Evolutionary conservation across 2,329 filamentous ascomycete species (phyloP), one percentile per base, ranked within the genome.

Genomic region (Fusarium poae): DNA sequence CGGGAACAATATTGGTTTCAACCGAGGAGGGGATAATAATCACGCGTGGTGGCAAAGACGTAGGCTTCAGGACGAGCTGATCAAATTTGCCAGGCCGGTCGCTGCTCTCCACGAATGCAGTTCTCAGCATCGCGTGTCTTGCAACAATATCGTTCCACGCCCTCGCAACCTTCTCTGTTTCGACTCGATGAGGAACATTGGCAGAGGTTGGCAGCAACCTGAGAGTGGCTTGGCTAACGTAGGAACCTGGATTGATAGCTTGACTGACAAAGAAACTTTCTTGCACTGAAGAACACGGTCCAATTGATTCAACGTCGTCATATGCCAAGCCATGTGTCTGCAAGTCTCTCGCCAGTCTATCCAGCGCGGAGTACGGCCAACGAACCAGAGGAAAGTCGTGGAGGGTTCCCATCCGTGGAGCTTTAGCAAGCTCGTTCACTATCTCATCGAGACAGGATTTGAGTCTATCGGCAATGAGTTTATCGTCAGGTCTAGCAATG

Each of bases 161-260:
- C 16, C 2, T 43, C 20, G 13, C 40, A 35, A 54, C 29, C 12
- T 43, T 54, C 18, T 54, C 51, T 16, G 12, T 44, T 35, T 54
- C 51, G 18, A 54, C 21, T 9, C 6, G 25, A 11, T 25, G 35
- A 6, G 49, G 35, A 42, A 42, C 49, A 42, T 54, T 35, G 29
- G 21, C 40, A 54, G 29, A 29, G 13, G 39, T 44, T 35, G 40
- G 29, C 29, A 44, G 39, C 12, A 54, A 32, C 23, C 51, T 44
- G 51, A 43, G 51, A 44, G 51, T 43, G 9, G 51, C 51, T 44
- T 54, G 49, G 49, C 51, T 35, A 30, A 52, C 49, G 21, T 54
- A 54, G 12, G 51, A 35, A 27, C 40, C 51, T 34, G 51, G 51
- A 5, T 44, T 54, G 18, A 35, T 34, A 44, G 39, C 40, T 35